Conservation (phyloP, 768 basidiomycete species). For the Dentipellis sp. region DNA sequence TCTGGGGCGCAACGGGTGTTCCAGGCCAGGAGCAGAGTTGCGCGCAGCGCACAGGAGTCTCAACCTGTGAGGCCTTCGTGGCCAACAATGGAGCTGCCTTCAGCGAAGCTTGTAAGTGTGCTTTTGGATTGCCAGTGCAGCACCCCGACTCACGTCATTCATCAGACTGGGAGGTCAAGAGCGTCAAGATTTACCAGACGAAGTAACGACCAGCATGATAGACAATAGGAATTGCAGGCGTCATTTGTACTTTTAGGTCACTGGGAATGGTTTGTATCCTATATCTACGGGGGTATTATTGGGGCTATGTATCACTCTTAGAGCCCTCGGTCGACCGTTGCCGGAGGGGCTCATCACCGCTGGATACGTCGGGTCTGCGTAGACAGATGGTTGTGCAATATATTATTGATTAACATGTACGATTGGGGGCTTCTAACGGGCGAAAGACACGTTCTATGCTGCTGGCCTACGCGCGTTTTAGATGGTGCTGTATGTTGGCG, state of each 20-base stretch:
- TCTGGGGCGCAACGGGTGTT: conserved; percentile 65
- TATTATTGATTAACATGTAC: neutral
- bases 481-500: too few species aligned
- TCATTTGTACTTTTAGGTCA: neutral
- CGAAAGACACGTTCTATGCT: too few species aligned
- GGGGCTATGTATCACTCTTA: neutral
- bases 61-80: conserved; percentile 76
- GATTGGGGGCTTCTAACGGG: too few species aligned
- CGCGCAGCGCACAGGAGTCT: conserved; percentile 70
- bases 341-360: too few species aligned
- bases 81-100: conserved; percentile 62
- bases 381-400: neutral
- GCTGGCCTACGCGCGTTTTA: too few species aligned
- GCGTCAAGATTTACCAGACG: conserved; percentile 62
- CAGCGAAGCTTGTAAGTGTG: conserved; percentile 64
- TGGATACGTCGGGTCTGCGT: too few species aligned
- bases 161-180: conserved; percentile 76
- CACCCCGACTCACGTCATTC: neutral
- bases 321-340: too few species aligned
- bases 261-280: neutral
- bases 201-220: conserved; percentile 1
- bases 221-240: too few species aligned
- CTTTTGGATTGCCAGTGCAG: conserved; percentile 1
- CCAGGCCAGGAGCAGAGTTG: conserved; percentile 87
- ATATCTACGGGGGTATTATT: neutral